Evolutionary conservation across 164 flowering plant species (phyloP), one percentile per base, ranked within the genome.

Genomic region (Taxillus chinensis): DNA sequence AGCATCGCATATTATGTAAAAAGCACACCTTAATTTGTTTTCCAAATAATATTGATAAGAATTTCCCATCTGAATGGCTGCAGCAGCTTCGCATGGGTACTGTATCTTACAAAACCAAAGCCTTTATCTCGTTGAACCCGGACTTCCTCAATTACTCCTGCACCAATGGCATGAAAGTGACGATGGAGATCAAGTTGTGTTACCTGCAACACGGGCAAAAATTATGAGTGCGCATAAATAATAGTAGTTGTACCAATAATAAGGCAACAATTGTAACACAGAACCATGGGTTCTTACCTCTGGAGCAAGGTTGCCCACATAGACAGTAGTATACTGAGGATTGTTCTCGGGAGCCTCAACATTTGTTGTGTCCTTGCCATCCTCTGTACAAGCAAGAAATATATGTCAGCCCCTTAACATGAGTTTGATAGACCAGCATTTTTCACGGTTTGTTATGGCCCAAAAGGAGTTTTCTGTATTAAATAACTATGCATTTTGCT

Each of bases 121-220:
- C 99, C 99, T 64, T 95, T 89, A 45, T 95, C 97, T 57, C 96
- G 84, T 68, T 95, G 97, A 41, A 95, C 73, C 10, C 97, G 79
- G 39, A 95, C 96, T 76, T 95, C 99, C 76, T 95, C 98, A 73
- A 95, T 83, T n/a, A 78, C 79, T 53, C 99, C 99, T 69, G 96
- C 96, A 61, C 95, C 96, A 66, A 95, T 85, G 14, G 76, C 66
- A 75, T 95, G 86, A 69, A 95, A 95, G 72, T 89, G 95, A 48
- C 95, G 90, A 67, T 95, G 99, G 17, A 91, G 92, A 56, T 95
- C 99, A 68, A 79, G 80, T 73, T 91, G 99, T 8, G 86, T 83
- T 7, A 83, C 93, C 98, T 95, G 87, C 57, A 60, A 49, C 57
- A 12, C 3, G 27, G 1, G 41, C 48, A 62, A 51, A 55, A 57